Percentiles rank a stretch among this genome's conserved stretches.
Evolutionary conservation across 495 filamentous ascomycete genomes (phyloP).

Genomic region (Annulohypoxylon bovei): DNA sequence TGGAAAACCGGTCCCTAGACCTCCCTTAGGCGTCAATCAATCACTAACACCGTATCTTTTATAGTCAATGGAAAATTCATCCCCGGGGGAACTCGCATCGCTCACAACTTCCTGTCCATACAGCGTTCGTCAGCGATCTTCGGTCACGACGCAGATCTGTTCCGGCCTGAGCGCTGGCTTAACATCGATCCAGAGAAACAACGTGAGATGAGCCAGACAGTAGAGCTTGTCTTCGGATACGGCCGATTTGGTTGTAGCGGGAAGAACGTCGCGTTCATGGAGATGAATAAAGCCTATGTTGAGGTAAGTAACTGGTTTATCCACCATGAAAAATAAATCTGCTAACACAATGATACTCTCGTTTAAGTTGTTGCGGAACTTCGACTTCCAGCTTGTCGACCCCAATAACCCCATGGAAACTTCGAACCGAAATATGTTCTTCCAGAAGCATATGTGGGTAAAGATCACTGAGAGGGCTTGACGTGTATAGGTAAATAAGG

Average conservation of each 20-base stretch:
- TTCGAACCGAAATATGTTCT: constrained; percentile 39
- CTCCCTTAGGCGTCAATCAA: constrained; percentile 48
- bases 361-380: constrained; percentile 25
- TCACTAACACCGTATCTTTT: constrained; percentile 47
- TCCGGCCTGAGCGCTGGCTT: constrained; percentile 65
- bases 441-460: constrained; percentile 48
- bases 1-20: constrained; percentile 37
- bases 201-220: constrained; percentile 49
- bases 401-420: constrained; percentile 22
- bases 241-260: constrained; percentile 53
- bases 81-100: constrained; percentile 67
- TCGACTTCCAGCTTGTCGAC: constrained; percentile 35
- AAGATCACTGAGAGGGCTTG: constrained; percentile 36
- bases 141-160: constrained; percentile 57
- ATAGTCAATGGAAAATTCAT: constrained; percentile 62
- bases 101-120: constrained; percentile 36
- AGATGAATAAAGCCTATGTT: constrained; percentile 63
- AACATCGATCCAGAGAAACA: constrained; percentile 45
- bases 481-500: neutral
- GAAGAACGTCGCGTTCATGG: constrained; percentile 49
- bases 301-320: constrained; percentile 49
- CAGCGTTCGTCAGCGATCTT: constrained; percentile 51
- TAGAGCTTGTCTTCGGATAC: constrained; percentile 45
- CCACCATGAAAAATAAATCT: neutral
- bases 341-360: neutral